Base-by-base conservation (phyloP, 2,329 filamentous ascomycete genomes). In the Didymella glomerata region DNA sequence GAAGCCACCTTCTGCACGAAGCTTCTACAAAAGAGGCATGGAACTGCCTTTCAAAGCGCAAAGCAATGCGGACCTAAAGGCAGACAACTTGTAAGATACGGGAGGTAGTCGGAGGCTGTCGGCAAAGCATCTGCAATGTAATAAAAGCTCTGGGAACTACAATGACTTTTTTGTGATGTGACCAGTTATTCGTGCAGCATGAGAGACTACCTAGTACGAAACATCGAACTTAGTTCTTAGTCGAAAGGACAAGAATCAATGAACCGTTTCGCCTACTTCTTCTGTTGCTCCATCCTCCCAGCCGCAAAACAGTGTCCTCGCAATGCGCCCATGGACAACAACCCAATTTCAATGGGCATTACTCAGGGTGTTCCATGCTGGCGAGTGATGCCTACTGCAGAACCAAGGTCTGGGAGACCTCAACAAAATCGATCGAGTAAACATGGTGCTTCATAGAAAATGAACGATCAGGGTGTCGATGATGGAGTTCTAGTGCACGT, bases 401-500 rank as follows among this genome's bases (percentile, higher is more conserved):
- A 14, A 20, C 2, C 3, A 2, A 40, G 20, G 11, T 40, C 5
- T 3, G 16, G 3, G 3, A 20, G 18, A 20, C n/a, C 9, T 20
- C 18, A 8, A 20, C 9, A 10, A 18, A 20, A 4, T n/a, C 36
- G 3, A 20, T 10, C 2, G 9, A 20, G 9, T 0, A 40, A 11
- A 2, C 4, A 20, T 18, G 4, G n/a, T 20, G 36, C 36, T 9
- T 40, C 8, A 40, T 18, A 38, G 5, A 10, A n/a, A 2, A 38
- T 18, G 9, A 9, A 22, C 11, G 38, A 9, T 22, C 10, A 10
- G 24, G 20, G 20, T 16, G 20, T 13, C 3, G 20, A 24, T 22
- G n/a, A 10, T 24, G 18, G 18, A 8, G n/a, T 40, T 5, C 18
- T n/a, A 1, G 18, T 40, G 40, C 56, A 59, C 56, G 50, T 59